Evolutionary conservation across 306 rosid genomes (phyloP), one percentile per base, ranked within the genome.

Genomic region (Arachis hypogaea): DNA sequence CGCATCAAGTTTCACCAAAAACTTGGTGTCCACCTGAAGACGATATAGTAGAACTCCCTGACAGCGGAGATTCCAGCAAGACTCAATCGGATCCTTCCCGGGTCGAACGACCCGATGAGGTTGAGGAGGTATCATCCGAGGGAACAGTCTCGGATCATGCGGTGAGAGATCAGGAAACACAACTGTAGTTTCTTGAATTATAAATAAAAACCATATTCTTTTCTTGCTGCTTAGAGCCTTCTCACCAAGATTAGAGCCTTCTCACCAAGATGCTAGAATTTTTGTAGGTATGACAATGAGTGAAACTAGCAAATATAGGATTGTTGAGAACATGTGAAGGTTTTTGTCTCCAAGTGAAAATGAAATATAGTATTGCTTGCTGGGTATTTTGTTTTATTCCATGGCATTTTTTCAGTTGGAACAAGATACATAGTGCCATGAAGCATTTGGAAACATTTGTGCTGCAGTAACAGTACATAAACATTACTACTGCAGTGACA

Each of bases 141-240:
- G 99, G 93, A 69, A 94, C 99, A 0, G 93, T 94, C 70, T 94
- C 99, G 0, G 97, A 94, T 81, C 89, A 88, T 82, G 88, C 74
- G 74, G 71, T 63, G 72, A 84, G 88, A 80, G 94, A 94, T 36
- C 77, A 68, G 83, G 96, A 94, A 83, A 73, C 91, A 29, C 86
- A 78, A 90, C 77, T 79, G 81, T 82, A 67, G 67, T 81, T 51
- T 74, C 82, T 51, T 64, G 74, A 75, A 40, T 42, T 52, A 83
- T 77, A 85, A 80, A 47, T 78, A 68, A 52, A 80, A 83, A 75
- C 82, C 67, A 56, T 83, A 85, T 91, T 88, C 91, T 85, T 86
- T 33, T 87, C 63, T 80, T 81, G 89, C 81, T 78, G 63, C 81
- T 83, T 49, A 77, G 76, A 80, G 83, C 85, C 83, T 82, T 84